Percentiles rank a stretch among this genome's conserved stretches.
Evolutionary conservation across 2,329 filamentous ascomycete genomes (phyloP).

Genomic region (Calycina herbarum): DNA sequence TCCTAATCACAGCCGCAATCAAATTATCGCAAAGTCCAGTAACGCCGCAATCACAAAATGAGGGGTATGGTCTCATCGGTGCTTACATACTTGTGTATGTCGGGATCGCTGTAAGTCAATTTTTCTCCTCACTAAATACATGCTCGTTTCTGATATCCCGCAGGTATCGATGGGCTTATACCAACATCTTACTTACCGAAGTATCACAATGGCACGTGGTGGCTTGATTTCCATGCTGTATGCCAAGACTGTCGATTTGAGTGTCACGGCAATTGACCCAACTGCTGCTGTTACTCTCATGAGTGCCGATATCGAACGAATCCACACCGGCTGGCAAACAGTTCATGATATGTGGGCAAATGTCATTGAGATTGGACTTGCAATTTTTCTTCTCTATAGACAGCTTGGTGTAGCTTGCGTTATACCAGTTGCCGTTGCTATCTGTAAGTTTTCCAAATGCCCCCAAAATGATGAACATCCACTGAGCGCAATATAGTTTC

Average conservation of each 20-base stretch:
- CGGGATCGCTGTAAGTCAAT: conserved; percentile 23
- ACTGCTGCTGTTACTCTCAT: conserved; percentile 44
- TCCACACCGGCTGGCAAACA: conserved; percentile 32
- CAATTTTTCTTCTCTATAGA: conserved; percentile 38
- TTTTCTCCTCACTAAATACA: conserved; percentile 28
- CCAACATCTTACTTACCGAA: conserved; percentile 15
- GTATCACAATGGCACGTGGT: conserved; percentile 10
- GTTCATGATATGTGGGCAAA: conserved; percentile 43
- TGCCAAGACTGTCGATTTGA: conserved; percentile 38
- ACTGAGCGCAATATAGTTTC: conserved; percentile 33
- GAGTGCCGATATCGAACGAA: conserved; percentile 45
- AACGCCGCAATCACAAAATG: conserved; percentile 17
- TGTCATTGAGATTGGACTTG: conserved; percentile 39
- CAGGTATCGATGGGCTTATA: conserved; percentile 12
- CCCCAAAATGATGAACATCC: conserved; percentile 5
- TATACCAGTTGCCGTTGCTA: conserved; percentile 21
- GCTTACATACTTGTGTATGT: conserved; percentile 27
- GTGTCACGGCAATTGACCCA: conserved; percentile 35
- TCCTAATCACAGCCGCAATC: conserved; percentile 25
- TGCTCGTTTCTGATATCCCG: neutral
- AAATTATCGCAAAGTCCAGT: conserved; percentile 14
- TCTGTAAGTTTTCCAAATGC: conserved; percentile 13
- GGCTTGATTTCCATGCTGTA: conserved; percentile 32
- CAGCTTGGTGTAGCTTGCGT: conserved; percentile 28
- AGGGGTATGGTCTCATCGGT: conserved; percentile 28